Percentiles rank a stretch among this genome's conserved stretches.
Evolutionary conservation across 805 yeast genomes (phyloP).

Genomic region (Candida railenensis): DNA sequence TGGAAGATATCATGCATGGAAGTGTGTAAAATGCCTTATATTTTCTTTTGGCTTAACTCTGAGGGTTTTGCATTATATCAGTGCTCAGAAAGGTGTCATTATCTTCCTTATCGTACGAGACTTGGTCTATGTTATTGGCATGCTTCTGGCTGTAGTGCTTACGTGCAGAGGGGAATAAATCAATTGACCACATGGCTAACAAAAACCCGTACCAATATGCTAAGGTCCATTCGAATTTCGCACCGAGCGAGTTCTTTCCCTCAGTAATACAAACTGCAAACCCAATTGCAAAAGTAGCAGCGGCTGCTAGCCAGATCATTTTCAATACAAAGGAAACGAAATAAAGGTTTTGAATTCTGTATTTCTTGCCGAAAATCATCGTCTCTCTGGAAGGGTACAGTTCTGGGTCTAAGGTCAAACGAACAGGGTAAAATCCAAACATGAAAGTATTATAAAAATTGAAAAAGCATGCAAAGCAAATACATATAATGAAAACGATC

Average conservation of each 20-base stretch:
- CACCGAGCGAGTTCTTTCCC: constrained; percentile 46
- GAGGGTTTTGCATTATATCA: neutral
- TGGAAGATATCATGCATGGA: too few relatives aligned
- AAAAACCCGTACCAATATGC: constrained; percentile 83
- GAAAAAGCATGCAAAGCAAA: constrained; percentile 49
- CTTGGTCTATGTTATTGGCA: neutral
- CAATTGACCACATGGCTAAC: constrained; percentile 62
- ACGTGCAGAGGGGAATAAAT: constrained; percentile 63
- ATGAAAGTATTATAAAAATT: constrained; percentile 37
- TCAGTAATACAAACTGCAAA: constrained; percentile 51
- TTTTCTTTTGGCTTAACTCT: neutral
- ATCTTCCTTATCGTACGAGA: neutral
- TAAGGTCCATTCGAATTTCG: constrained; percentile 80
- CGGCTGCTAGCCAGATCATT: constrained; percentile 61
- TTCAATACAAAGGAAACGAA: constrained; percentile 55
- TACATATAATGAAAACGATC: constrained; percentile 65
- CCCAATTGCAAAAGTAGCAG: constrained; percentile 64
- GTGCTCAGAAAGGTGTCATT: neutral
- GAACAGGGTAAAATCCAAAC: constrained; percentile 36
- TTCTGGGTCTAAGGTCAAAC: constrained; percentile 29
- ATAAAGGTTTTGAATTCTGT: constrained; percentile 38
- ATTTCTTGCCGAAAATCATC: constrained; percentile 34
- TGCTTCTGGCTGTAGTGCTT: constrained; percentile 29
- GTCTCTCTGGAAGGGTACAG: constrained; percentile 23
- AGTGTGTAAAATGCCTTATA: too few relatives aligned